Percentiles rank a stretch among this genome's conserved stretches.
phyloP scores from a whole-genome alignment of 169 alveolate species.

The Plasmodium yoelii region DNA sequence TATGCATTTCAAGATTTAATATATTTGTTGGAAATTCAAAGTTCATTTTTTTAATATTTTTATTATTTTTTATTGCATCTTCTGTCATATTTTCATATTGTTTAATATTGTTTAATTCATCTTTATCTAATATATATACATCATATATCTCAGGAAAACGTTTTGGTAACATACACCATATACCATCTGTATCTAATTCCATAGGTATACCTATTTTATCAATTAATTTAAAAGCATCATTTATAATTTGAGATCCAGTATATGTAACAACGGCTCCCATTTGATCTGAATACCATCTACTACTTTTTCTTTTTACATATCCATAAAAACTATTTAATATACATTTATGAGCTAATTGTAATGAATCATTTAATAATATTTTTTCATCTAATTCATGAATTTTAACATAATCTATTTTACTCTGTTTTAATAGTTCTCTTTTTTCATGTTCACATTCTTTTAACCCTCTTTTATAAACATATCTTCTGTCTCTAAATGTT shows the following conservation, averaged over 20 bases:
- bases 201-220: conserved; percentile 98
- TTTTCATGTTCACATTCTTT: conserved; percentile 89
- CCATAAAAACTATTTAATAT: conserved; percentile 99
- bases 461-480: conserved; percentile 92
- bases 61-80: conserved; percentile 52
- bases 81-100: conserved; percentile 64
- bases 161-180: conserved; percentile 98
- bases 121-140: conserved; percentile 40
- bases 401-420: conserved; percentile 83
- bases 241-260: conserved; percentile 96
- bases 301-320: conserved; percentile 98
- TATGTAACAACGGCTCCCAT: conserved; percentile 99
- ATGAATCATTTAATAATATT: conserved; percentile 94
- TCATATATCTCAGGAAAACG: conserved; percentile 93
- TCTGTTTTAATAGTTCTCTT: conserved; percentile 87
- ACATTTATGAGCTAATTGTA: conserved; percentile 99
- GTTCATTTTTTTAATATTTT: conserved; percentile 75
- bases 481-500: conserved; percentile 96
- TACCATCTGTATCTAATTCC: conserved; percentile 99
- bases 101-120: conserved; percentile 14
- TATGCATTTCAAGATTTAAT: conserved; percentile 94
- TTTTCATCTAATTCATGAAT: conserved; percentile 92
- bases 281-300: conserved; percentile 99
- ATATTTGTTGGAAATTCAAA: conserved; percentile 95
- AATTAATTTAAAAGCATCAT: conserved; percentile 87